Base-by-base conservation (phyloP, 129 eudicot species). In the Lactuca sativa region DNA sequence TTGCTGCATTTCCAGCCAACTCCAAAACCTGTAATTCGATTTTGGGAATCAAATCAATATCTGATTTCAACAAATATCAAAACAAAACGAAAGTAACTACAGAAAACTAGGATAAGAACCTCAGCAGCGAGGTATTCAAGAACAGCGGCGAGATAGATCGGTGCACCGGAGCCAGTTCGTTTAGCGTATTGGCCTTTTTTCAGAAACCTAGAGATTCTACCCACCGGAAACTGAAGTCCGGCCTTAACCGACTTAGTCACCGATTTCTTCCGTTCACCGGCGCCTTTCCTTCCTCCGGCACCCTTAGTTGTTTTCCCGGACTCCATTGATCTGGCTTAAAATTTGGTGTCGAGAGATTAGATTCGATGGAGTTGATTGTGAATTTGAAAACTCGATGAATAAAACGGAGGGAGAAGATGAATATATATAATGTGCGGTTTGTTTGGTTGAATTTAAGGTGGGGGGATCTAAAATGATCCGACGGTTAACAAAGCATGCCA, bases 281-380 rank as follows among this genome's bases (percentile, higher is more conserved):
- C 56, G 30, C 83, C 74, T 52, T 64, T 67, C 59, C 79, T 51
- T 36, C 79, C 79, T n/a, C 83, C 78, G 68, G 66, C 77, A 17
- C 63, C 77, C 1, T 73, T 62, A 1, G 77, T 62, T 38, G 60
- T 10, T 44, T 73, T 62, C 12, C 32, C 77, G 7, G 41, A 7
- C 53, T 73, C 70, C 77, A 49, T 62, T 16, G 56, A 48, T 25
- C 6, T 5, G 11, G 11, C 10, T 25, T 44, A 21, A 15, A 34
- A 21, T 3, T 3, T 11, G 16, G 6, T 15, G 4, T 14, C 6
- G 34, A 10, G 32, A 38, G 11, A 14, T 16, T 40, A 12, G 7
- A 41, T 17, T 63, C 12, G 33, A 9, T 15, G 16, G 66, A 15
- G 15, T 13, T 38, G n/a, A 0, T 15, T 38, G 67, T 43, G 17